Evolutionary conservation across 495 filamentous ascomycete genomes (phyloP).

Genomic region (Penicillium arizonense): DNA sequence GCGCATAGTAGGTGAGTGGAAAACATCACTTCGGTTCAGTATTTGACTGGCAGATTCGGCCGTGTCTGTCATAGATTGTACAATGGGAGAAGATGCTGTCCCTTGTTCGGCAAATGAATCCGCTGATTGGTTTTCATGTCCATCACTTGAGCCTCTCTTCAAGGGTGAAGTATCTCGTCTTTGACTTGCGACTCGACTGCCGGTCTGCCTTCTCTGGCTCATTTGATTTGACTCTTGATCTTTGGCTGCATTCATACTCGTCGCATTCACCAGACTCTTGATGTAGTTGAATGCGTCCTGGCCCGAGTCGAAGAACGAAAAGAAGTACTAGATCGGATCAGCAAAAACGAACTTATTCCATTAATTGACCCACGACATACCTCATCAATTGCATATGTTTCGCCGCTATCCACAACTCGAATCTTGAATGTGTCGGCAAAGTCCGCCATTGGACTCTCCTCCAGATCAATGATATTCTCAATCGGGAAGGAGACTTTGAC

Average conservation of each 20-base stretch:
- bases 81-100: conserved; percentile 64
- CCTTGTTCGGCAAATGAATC: conserved; percentile 73
- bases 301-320: conserved; percentile 88
- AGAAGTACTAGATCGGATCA: conserved; percentile 73
- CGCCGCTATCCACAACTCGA: conserved; percentile 84
- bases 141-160: conserved; percentile 58
- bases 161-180: conserved; percentile 12
- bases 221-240: conserved; percentile 13
- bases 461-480: conserved; percentile 85
- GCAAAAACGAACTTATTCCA: background rate
- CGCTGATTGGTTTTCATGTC: conserved; percentile 60
- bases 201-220: conserved; percentile 28
- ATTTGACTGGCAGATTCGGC: conserved; percentile 87
- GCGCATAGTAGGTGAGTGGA: conserved; percentile 77
- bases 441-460: conserved; percentile 87
- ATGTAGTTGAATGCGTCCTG: conserved; percentile 82
- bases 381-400: conserved; percentile 94
- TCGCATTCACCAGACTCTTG: conserved; percentile 68
- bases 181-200: conserved; percentile 23
- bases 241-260: conserved; percentile 40
- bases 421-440: conserved; percentile 95
- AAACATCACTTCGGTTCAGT: conserved; percentile 80
- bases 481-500: conserved; percentile 94
- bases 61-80: conserved; percentile 73
- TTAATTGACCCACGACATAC: conserved; percentile 43